These are phyloP conservation scores for Trichophyton rubrum DNA, from an alignment of 2,329 filamentous ascomycete species.

Conservation along the genomic window DNA sequence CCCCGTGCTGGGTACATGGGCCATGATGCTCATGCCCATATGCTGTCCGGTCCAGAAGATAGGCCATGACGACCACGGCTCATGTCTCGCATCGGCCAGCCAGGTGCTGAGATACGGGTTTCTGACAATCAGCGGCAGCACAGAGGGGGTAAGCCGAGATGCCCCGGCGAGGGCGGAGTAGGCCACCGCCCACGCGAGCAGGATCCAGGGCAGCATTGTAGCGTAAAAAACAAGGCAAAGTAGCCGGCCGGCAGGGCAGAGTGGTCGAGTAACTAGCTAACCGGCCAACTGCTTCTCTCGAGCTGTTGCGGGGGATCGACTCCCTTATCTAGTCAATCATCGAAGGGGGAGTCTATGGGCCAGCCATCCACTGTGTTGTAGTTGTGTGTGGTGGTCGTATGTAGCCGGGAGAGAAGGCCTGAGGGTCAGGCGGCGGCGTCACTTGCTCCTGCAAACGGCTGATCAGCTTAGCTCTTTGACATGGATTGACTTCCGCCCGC, in stretches of 20 bases:
- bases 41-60: conserved; percentile 69
- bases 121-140: conserved; percentile 61
- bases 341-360: neutral
- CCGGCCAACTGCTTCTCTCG: too few relatives aligned
- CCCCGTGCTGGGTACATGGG: conserved; percentile 47
- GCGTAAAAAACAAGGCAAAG: neutral
- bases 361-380: neutral
- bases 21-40: conserved; percentile 52
- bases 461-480: neutral
- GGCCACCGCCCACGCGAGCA: conserved; percentile 24
- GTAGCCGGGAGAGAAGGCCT: neutral
- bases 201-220: conserved; percentile 9
- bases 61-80: conserved; percentile 73
- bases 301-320: neutral
- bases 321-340: neutral
- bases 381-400: neutral
- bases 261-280: neutral
- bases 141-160: conserved; percentile 48
- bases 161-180: conserved; percentile 33
- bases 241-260: neutral
- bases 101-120: conserved; percentile 70
- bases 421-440: neutral
- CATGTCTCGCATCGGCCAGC: conserved; percentile 57
- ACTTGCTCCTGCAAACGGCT: conserved; percentile 2
- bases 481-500: neutral